These are phyloP conservation scores for Globisporangium spiculum DNA, from an alignment of 352 stramenopile genomes.

Conservation along the genomic window DNA sequence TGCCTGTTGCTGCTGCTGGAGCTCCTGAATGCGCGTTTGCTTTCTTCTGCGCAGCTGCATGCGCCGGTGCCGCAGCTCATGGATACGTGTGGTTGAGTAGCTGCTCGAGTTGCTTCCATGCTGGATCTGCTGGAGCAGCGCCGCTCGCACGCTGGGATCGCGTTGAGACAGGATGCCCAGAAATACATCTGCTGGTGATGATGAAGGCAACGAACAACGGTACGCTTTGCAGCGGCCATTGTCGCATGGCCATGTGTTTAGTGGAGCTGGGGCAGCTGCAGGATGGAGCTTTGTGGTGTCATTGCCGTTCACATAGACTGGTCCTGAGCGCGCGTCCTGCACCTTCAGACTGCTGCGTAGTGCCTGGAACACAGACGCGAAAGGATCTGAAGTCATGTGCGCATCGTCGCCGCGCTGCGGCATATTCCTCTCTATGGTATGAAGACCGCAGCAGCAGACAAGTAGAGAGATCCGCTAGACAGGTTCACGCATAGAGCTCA, in stretches of 20 bases:
- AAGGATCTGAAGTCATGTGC: background rate
- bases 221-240: background rate
- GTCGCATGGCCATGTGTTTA: conserved; percentile 4
- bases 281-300: background rate
- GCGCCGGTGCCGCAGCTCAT: conserved; percentile 6
- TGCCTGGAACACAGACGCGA: conserved; percentile 13
- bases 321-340: background rate
- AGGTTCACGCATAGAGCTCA: background rate
- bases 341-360: conserved; percentile 13
- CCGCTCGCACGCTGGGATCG: background rate
- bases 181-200: background rate
- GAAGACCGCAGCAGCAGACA: background rate
- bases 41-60: background rate
- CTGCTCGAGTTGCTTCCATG: background rate
- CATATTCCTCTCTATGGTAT: background rate
- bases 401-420: background rate
- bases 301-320: background rate
- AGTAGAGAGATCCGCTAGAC: background rate
- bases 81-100: conserved; percentile 3
- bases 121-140: conserved; percentile 3
- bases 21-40: background rate
- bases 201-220: background rate
- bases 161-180: background rate
- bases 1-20: conserved; percentile 13
- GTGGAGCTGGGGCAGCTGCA: background rate